phyloP scores from a whole-genome alignment of 2,329 filamentous ascomycete genomes.

The Apiospora marii region DNA sequence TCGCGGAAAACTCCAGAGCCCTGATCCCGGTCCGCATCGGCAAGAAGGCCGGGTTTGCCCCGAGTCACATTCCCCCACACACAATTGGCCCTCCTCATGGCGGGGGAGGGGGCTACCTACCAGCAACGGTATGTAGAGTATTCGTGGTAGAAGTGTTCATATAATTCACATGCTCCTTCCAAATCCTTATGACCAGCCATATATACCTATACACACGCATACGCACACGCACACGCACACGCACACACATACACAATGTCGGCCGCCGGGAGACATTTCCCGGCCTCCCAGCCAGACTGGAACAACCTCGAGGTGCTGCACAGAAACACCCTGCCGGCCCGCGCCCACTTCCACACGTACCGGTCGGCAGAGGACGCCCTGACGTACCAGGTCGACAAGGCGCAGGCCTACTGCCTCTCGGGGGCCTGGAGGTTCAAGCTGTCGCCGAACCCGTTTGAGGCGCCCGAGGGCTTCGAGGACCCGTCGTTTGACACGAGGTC shows the following conservation, averaged over 20 bases:
- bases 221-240: too few species aligned
- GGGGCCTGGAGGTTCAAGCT: slow-evolving; percentile 58
- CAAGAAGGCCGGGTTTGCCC: neutral
- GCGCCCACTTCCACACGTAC: slow-evolving; percentile 64
- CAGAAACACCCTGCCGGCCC: slow-evolving; percentile 61
- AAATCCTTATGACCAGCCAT: neutral
- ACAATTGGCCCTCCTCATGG: too few species aligned
- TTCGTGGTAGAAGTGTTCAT: too few species aligned
- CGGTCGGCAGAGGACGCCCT: slow-evolving; percentile 56
- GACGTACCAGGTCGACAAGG: slow-evolving; percentile 45
- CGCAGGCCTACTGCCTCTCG: slow-evolving; percentile 51
- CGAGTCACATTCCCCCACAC: too few species aligned
- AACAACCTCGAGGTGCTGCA: slow-evolving; percentile 66
- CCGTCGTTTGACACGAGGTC: slow-evolving; percentile 36
- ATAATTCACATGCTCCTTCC: neutral
- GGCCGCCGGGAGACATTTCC: slow-evolving; percentile 29
- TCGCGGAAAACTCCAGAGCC: neutral
- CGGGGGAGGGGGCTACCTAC: neutral
- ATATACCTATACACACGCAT: neutral
- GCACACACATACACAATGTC: slow-evolving; percentile 29
- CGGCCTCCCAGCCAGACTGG: slow-evolving; percentile 58
- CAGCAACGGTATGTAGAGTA: neutral
- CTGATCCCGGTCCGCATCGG: neutral
- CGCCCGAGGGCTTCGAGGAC: slow-evolving; percentile 43
- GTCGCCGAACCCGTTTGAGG: slow-evolving; percentile 48